Percentiles rank a stretch among this genome's conserved stretches.
These are phyloP conservation scores for Pichia eremophila DNA, from an alignment of 805 yeast species.

Conservation along the genomic window DNA sequence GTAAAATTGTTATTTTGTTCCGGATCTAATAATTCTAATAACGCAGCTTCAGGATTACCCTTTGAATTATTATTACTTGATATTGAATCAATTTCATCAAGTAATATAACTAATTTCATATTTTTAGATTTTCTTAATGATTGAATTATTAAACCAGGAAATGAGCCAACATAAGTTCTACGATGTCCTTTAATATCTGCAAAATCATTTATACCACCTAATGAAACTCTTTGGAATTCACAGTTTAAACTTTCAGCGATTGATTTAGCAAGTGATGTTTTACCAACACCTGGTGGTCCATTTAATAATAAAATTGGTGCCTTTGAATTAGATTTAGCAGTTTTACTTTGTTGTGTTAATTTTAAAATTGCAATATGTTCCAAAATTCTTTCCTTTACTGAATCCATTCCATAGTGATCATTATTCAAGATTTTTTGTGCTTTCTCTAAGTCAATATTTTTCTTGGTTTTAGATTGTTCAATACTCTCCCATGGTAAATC, in stretches of 20 bases:
- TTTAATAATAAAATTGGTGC: conserved; percentile 75
- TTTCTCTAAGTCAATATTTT: conserved; percentile 37
- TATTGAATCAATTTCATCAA: conserved; percentile 77
- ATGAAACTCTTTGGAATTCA: conserved; percentile 67
- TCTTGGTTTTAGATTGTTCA: conserved; percentile 15
- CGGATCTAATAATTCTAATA: conserved; percentile 82
- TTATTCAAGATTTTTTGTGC: conserved; percentile 53
- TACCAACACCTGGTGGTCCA: conserved; percentile 94
- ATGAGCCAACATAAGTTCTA: conserved; percentile 84
- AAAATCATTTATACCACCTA: conserved; percentile 85
- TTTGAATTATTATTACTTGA: conserved; percentile 14
- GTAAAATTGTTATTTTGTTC: conserved; percentile 72
- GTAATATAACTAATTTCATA: conserved; percentile 73
- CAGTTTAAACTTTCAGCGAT: conserved; percentile 68
- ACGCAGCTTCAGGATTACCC: conserved; percentile 88
- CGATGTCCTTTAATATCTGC: conserved; percentile 87
- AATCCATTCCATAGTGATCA: conserved; percentile 73
- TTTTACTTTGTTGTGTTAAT: conserved; percentile 27
- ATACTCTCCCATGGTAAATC: conserved; percentile 51
- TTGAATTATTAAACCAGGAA: conserved; percentile 78
- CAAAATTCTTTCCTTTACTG: conserved; percentile 64
- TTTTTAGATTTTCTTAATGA: conserved; percentile 66
- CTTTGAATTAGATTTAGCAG: conserved; percentile 10
- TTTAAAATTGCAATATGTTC: conserved; percentile 76
- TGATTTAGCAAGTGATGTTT: conserved; percentile 77